Percentiles rank a stretch among this genome's conserved stretches.
These are phyloP conservation scores for Chlamydomonas asymmetrica DNA, from an alignment of 139 green algal genomes.

Conservation along the genomic window DNA sequence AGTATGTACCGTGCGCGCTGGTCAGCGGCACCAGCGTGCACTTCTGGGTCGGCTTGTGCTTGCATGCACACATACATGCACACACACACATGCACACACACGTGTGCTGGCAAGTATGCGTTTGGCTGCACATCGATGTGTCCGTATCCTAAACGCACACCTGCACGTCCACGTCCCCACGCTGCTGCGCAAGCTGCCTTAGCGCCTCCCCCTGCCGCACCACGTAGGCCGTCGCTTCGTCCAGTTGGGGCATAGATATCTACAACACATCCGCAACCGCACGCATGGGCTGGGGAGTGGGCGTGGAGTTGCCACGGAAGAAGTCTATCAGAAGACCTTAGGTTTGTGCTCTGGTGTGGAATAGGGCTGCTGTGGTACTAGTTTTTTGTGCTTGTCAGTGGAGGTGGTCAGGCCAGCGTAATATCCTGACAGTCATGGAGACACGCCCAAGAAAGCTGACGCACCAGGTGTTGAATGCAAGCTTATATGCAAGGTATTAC, in stretches of 20 bases:
- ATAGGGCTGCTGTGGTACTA: not conserved
- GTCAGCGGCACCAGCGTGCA: too few species aligned
- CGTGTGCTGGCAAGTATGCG: not conserved
- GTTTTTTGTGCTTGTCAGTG: not conserved
- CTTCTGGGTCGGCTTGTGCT: not conserved
- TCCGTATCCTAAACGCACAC: not conserved
- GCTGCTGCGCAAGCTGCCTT: slow-evolving; percentile 8
- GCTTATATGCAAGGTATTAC: not conserved
- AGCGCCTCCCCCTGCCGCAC: slow-evolving; percentile 5
- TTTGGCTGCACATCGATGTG: not conserved
- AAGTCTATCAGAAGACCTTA: too few species aligned
- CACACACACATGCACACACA: not conserved
- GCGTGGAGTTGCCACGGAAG: not conserved
- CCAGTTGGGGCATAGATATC: slow-evolving; percentile 32
- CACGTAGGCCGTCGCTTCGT: slow-evolving; percentile 21
- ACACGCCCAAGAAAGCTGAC: too few species aligned
- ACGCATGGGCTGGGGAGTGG: not conserved
- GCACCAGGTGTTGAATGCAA: slow-evolving; percentile 2
- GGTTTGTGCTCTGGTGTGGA: too few species aligned
- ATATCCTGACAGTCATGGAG: not conserved
- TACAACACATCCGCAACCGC: not conserved
- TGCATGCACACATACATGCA: not conserved
- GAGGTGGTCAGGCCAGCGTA: not conserved
- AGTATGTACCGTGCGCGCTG: not conserved
- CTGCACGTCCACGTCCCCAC: slow-evolving; percentile 32